Percentiles rank a stretch among this genome's conserved stretches.
phyloP scores from a whole-genome alignment of 176 grass and related monocot species.

The Guadua angustifolia region DNA sequence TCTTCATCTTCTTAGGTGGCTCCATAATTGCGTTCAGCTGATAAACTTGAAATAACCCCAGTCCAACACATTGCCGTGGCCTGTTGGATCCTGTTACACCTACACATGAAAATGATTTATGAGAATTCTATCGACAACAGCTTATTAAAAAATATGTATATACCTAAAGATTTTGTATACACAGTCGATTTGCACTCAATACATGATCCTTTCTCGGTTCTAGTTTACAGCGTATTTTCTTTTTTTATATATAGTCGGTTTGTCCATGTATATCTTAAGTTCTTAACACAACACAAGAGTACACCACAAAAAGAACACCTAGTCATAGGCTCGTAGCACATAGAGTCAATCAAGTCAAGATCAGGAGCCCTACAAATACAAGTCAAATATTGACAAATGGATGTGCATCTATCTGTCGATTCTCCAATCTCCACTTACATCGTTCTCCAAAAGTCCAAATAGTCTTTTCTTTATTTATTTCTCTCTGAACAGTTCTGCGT shows the following conservation, averaged over 20 bases:
- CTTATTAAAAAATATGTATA: neutral
- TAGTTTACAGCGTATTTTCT: neutral
- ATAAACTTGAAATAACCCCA: neutral
- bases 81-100: neutral
- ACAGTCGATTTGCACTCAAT: neutral
- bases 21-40: constrained; percentile 12
- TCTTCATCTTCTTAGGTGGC: neutral
- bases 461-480: neutral
- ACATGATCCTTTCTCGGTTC: neutral
- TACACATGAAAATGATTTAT: neutral
- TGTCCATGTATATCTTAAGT: neutral
- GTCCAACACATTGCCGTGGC: neutral
- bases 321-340: neutral
- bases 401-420: neutral
- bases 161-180: neutral
- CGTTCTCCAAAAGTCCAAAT: neutral
- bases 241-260: neutral
- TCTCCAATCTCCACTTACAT: neutral
- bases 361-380: neutral
- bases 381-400: neutral
- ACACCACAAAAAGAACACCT: neutral
- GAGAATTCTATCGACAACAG: neutral
- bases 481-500: neutral
- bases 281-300: neutral
- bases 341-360: neutral